Base-by-base conservation (phyloP, 495 filamentous ascomycete genomes). In the Filosporella fistucella region DNA sequence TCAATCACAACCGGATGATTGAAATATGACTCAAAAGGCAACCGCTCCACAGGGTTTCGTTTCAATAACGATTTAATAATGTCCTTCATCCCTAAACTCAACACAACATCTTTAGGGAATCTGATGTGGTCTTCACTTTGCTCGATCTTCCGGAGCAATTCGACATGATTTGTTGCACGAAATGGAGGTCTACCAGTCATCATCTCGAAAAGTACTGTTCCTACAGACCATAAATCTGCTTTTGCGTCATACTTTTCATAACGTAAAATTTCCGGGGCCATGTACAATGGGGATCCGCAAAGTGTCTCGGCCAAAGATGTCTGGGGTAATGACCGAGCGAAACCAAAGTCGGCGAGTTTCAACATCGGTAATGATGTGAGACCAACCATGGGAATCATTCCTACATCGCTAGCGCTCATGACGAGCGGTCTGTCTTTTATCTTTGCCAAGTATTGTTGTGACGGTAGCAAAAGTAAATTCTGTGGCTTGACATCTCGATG, bases 401-500 rank as follows among this genome's bases (percentile, higher is more conserved):
- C 89, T 24, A 87, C 78, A 34, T 84, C 77, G 56, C 84, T 89
- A 32, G 80, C 87, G 45, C 68, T 73, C 47, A 78, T 67, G 22
- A 79, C 70, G 23, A 72, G 66, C 32, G 71, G 70, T 24, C 52
- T 54, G 21, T 65, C 56, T 37, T 49, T 57, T 16, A 54, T 62
- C 63, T 53, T 66, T 66, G 34, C 60, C 37, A 57, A 33, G 45
- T 78, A 88, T 14, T 78, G 65, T 18, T 88, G 81, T 8, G 93
- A 87, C 4, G 94, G 93, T 37, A 94, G 85, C 13, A 98, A 72
- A 4, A 98, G 71, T 2, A 98, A 79, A 57, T 98, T 98, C 60
- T 98, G 93, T 10, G 93, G 93, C 62, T 98, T 98, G 58, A 98
- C 88, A 58, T 98, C 93, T 30, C 93, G 89, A 65, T 98, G 93